A percentile compares a stretch with the other conserved stretches of the same genome.
phyloP scores from a whole-genome alignment of 495 filamentous ascomycete genomes.

The Penicillium atrosanguineum region DNA sequence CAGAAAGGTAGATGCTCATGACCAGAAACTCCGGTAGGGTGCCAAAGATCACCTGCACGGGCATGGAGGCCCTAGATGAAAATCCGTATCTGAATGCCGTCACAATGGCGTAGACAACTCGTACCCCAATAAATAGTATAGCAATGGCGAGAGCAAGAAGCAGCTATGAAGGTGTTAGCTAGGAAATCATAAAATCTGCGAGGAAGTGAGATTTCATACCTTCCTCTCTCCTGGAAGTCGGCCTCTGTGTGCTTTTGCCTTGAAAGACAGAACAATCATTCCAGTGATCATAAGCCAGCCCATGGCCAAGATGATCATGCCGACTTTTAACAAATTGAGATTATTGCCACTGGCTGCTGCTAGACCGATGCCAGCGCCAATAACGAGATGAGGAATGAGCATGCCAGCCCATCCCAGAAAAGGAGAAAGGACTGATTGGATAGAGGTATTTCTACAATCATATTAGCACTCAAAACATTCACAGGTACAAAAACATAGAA shows the following conservation, averaged over 20 bases:
- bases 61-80: conserved; percentile 1
- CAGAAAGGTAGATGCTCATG: conserved; percentile 16
- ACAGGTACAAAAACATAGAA: not conserved
- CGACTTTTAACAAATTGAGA: conserved; percentile 1
- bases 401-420: not conserved
- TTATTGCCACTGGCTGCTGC: conserved; percentile 10
- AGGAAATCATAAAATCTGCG: not conserved
- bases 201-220: conserved; percentile 1
- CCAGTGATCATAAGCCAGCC: conserved; percentile 8
- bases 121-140: conserved; percentile 13
- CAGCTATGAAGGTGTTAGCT: conserved; percentile 3
- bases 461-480: not conserved
- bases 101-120: conserved; percentile 15
- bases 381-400: conserved; percentile 9
- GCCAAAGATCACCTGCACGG: conserved; percentile 15
- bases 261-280: not conserved
- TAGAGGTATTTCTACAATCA: conserved; percentile 7
- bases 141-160: conserved; percentile 13
- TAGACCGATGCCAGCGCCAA: conserved; percentile 12
- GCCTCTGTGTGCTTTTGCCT: not conserved
- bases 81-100: conserved; percentile 4
- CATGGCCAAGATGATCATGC: conserved; percentile 6
- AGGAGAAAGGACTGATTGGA: not conserved
- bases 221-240: conserved; percentile 8
- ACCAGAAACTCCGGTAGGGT: conserved; percentile 17